Conservation (phyloP, 139 green algal species). For the Chlamydomonas applanata region DNA sequence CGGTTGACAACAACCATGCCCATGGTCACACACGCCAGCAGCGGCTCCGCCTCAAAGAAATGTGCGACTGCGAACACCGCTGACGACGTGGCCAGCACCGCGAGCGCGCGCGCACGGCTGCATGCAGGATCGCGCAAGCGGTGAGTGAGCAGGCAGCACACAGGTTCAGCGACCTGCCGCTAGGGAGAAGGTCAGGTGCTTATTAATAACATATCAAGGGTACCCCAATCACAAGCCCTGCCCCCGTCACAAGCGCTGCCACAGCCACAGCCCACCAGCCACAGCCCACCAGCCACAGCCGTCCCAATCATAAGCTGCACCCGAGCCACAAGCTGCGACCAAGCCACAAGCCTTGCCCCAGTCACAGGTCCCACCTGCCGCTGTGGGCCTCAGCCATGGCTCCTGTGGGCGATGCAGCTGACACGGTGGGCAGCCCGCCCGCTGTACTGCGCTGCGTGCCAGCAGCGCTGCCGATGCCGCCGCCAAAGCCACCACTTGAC, state of each 20-base stretch:
- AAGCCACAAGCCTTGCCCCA: not conserved
- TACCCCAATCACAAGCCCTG: too few relatives aligned
- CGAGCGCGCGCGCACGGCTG: slow-evolving; percentile 15
- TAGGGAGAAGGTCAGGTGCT: too few relatives aligned
- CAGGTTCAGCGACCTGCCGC: not conserved
- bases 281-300: not conserved
- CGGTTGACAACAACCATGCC: slow-evolving; percentile 71
- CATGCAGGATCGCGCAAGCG: not conserved
- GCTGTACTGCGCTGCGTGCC: not conserved
- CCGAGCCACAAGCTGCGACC: not conserved
- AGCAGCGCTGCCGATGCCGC: not conserved
- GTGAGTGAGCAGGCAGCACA: not conserved
- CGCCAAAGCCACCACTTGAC: not conserved
- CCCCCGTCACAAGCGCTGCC: too few relatives aligned
- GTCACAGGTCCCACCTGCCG: too few relatives aligned
- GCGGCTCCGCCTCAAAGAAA: slow-evolving; percentile 67
- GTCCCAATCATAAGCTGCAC: not conserved
- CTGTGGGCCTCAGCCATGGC: too few relatives aligned
- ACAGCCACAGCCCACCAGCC: too few relatives aligned
- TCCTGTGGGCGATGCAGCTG: not conserved
- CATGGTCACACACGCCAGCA: slow-evolving; percentile 82
- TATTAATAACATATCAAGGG: too few relatives aligned
- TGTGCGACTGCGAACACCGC: slow-evolving; percentile 48
- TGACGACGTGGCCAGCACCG: slow-evolving; percentile 36
- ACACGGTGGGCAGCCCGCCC: not conserved